Evolutionary conservation across 2,329 filamentous ascomycete genomes (phyloP).

Genomic region (Diaporthe capsici): DNA sequence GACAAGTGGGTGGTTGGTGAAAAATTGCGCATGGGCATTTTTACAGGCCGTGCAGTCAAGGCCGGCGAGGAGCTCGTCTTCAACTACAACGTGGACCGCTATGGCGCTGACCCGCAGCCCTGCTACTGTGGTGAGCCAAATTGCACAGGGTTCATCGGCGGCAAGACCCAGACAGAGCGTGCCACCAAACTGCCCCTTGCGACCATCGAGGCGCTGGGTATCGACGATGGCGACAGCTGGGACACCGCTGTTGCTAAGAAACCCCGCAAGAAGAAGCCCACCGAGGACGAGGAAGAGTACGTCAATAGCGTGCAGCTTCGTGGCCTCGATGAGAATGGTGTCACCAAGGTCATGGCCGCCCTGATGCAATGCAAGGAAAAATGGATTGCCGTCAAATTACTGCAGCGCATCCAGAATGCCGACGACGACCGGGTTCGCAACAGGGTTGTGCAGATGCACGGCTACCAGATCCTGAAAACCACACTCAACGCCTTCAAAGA

Average conservation of each 20-base stretch:
- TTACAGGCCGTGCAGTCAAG: slow-evolving; percentile 86
- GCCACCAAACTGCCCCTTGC: slow-evolving; percentile 91
- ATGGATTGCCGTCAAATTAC: slow-evolving; percentile 97
- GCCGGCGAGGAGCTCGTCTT: slow-evolving; percentile 96
- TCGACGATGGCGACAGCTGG: slow-evolving; percentile 93
- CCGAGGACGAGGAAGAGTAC: slow-evolving; percentile 95
- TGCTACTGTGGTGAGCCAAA: slow-evolving; percentile 97
- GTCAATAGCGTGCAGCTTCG: slow-evolving; percentile 89
- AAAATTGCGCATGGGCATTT: slow-evolving; percentile 99
- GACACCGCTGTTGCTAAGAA: slow-evolving; percentile 91
- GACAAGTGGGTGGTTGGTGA: slow-evolving; percentile 99
- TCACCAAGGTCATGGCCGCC: slow-evolving; percentile 95
- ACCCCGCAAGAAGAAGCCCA: slow-evolving; percentile 90
- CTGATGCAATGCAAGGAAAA: slow-evolving; percentile 99
- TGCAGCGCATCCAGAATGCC: slow-evolving; percentile 88
- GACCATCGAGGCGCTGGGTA: slow-evolving; percentile 94
- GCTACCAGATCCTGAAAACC: slow-evolving; percentile 93
- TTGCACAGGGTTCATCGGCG: slow-evolving; percentile 96
- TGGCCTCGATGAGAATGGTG: slow-evolving; percentile 83
- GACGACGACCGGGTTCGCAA: slow-evolving; percentile 90
- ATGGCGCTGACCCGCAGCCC: slow-evolving; percentile 95
- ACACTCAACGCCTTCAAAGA: slow-evolving; percentile 87
- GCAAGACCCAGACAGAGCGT: slow-evolving; percentile 96
- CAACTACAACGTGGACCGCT: slow-evolving; percentile 99
- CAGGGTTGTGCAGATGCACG: slow-evolving; percentile 94